These are phyloP conservation scores for Otatea glauca DNA, from an alignment of 176 grass and related monocot genomes.

Conservation along the genomic window DNA sequence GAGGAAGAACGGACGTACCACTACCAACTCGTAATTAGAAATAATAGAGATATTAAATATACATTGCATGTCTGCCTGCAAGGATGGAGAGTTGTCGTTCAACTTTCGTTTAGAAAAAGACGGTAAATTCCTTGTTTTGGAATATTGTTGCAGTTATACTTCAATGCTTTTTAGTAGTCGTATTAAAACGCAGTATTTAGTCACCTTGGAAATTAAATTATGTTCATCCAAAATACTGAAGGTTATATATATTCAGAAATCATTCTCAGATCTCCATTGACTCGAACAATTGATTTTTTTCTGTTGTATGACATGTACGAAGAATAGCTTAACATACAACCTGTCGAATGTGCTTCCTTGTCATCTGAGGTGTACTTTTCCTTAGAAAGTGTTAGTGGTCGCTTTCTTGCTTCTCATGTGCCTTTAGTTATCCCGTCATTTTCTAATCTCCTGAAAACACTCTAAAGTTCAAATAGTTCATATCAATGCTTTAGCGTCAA, in stretches of 20 bases:
- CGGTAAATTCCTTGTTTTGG: background rate
- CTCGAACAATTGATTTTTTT: background rate
- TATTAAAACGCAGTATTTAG: background rate
- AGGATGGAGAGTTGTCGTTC: background rate
- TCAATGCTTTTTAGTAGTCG: background rate
- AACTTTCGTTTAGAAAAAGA: slow-evolving; percentile 12
- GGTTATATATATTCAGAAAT: slow-evolving; percentile 3
- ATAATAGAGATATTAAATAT: no score
- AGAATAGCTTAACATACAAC: slow-evolving; percentile 8
- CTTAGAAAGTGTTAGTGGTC: slow-evolving; percentile 1
- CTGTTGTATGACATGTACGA: background rate
- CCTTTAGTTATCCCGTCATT: slow-evolving; percentile 19
- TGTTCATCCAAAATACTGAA: slow-evolving; percentile 1
- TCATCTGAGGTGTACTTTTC: background rate
- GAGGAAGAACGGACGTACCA: no score
- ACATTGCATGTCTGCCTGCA: background rate
- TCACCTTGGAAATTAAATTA: background rate
- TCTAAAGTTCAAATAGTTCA: background rate
- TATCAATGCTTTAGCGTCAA: background rate
- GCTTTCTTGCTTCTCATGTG: slow-evolving; percentile 35
- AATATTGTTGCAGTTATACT: background rate
- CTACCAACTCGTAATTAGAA: no score
- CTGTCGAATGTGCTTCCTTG: slow-evolving; percentile 18
- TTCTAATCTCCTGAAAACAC: background rate
- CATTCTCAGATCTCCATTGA: slow-evolving; percentile 18